Percentiles rank a stretch among this genome's conserved stretches.
Evolutionary conservation across 495 filamentous ascomycete species (phyloP).

Genomic region (Cercophora newfieldiana): DNA sequence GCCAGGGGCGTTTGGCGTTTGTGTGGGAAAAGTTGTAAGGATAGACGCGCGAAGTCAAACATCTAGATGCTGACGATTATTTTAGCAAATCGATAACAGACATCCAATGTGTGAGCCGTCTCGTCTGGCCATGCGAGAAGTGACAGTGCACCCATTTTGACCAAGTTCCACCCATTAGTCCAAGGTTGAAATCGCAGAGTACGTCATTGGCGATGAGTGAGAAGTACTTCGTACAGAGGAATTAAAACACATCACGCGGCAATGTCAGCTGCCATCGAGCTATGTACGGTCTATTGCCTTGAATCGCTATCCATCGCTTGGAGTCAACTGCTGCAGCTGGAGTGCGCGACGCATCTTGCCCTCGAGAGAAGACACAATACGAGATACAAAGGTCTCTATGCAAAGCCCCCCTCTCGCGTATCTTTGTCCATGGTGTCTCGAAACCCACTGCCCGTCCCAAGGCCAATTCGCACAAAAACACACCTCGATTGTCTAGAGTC

Average conservation of each 20-base stretch:
- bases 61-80: not conserved
- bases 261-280: not conserved
- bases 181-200: too few species aligned
- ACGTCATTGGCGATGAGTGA: too few species aligned
- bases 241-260: not conserved
- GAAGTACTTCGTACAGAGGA: too few species aligned
- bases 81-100: not conserved
- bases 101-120: not conserved
- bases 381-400: not conserved
- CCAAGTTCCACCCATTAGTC: too few species aligned
- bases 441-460: not conserved
- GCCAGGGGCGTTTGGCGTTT: not conserved
- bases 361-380: not conserved
- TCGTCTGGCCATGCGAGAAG: too few species aligned
- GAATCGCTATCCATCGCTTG: not conserved
- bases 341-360: not conserved
- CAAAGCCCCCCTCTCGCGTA: not conserved
- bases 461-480: not conserved
- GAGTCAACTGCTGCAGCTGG: not conserved
- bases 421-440: not conserved
- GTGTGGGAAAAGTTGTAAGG: not conserved
- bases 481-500: not conserved
- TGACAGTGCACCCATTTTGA: too few species aligned
- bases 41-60: not conserved
- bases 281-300: not conserved